These are phyloP conservation scores for Barbarea vulgaris DNA, from an alignment of 345 rosid species.

Conservation along the genomic window DNA sequence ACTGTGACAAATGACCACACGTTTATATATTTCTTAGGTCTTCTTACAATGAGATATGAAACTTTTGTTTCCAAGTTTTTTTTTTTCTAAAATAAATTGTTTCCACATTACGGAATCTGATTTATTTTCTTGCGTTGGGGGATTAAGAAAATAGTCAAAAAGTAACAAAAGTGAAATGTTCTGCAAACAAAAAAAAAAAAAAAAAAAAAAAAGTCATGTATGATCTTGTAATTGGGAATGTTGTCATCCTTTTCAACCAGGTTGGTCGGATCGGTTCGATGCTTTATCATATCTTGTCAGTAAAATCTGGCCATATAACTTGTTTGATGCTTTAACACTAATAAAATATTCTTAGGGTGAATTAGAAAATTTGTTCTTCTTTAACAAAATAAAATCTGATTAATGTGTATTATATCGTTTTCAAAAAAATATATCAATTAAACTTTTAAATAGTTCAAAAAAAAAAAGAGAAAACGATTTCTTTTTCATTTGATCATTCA, in stretches of 20 bases:
- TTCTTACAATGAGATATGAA: background rate
- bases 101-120: background rate
- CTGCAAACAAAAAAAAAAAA: too few relatives aligned
- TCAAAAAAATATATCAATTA: background rate
- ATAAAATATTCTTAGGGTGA: too few relatives aligned
- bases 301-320: too few relatives aligned
- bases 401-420: background rate
- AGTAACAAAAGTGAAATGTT: background rate
- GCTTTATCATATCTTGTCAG: too few relatives aligned
- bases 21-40: conserved; percentile 2
- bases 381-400: background rate
- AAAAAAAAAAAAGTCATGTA: too few relatives aligned
- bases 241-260: too few relatives aligned
- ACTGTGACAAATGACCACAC: conserved; percentile 35
- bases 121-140: too few relatives aligned
- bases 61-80: background rate
- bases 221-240: too few relatives aligned
- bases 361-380: too few relatives aligned
- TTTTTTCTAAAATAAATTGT: background rate
- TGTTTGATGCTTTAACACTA: background rate
- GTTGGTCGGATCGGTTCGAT: too few relatives aligned
- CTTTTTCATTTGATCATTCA: background rate
- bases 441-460: background rate
- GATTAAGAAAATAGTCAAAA: background rate
- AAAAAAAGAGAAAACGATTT: too few relatives aligned